These are phyloP conservation scores for Gossypium longicalyx DNA, from an alignment of 345 rosid species.

Conservation along the genomic window DNA sequence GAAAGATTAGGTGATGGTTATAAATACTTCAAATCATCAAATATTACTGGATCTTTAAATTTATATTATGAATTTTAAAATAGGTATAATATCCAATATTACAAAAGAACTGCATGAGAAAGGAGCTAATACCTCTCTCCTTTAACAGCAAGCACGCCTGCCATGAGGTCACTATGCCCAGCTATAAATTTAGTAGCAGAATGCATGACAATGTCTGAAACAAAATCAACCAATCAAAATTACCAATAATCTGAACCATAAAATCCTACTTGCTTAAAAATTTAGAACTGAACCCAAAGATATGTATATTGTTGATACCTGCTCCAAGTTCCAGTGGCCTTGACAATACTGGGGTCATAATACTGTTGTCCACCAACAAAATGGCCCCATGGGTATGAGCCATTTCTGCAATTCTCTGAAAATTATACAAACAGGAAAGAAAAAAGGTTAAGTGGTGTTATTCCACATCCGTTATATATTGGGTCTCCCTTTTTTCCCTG, in stretches of 20 bases:
- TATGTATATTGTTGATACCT: conserved; percentile 35
- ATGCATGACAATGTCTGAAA: conserved; percentile 88
- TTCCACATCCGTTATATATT: no score
- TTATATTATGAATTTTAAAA: conserved; percentile 2
- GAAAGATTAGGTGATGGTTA: neutral
- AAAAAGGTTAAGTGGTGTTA: neutral
- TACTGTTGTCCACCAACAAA: conserved; percentile 86
- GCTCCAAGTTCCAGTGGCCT: conserved; percentile 94
- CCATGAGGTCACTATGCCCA: conserved; percentile 96
- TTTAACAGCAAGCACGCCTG: conserved; percentile 92
- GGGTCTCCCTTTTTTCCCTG: no score
- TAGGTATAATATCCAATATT: neutral
- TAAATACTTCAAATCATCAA: neutral
- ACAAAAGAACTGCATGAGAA: neutral
- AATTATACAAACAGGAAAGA: neutral
- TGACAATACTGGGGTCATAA: conserved; percentile 86
- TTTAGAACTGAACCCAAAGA: conserved; percentile 4
- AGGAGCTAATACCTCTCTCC: conserved; percentile 61
- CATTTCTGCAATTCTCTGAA: conserved; percentile 77
- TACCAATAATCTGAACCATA: conserved; percentile 5
- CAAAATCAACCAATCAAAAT: conserved; percentile 17
- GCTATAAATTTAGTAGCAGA: conserved; percentile 92
- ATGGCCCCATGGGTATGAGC: conserved; percentile 82
- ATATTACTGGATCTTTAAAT: neutral
- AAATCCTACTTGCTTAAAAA: neutral